phyloP scores from a whole-genome alignment of 345 rosid genomes.

The Eucalyptus regnans region DNA sequence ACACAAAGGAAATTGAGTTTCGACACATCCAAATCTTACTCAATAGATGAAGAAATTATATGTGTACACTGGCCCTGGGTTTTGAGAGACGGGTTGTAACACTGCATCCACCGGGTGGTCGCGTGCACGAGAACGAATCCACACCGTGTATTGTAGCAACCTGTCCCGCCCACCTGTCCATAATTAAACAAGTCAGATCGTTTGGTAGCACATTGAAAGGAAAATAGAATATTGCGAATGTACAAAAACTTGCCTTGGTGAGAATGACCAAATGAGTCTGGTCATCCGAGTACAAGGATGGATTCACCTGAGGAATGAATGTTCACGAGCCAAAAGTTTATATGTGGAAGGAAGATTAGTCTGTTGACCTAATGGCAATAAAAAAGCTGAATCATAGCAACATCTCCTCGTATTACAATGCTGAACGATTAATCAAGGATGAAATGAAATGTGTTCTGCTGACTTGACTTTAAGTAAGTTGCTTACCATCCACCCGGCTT shows the following conservation, averaged over 20 bases:
- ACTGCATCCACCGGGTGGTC: background rate
- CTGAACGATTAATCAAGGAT: background rate
- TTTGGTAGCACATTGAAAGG: background rate
- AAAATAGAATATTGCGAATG: background rate
- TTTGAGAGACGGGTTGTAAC: background rate
- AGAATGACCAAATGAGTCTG: background rate
- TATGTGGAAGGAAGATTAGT: too few species aligned
- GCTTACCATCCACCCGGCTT: conserved; percentile 2
- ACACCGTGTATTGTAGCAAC: background rate
- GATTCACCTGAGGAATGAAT: background rate
- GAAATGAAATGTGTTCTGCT: background rate
- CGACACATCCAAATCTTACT: background rate
- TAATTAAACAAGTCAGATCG: too few species aligned
- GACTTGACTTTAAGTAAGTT: background rate
- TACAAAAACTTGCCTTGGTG: background rate
- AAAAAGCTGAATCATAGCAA: background rate
- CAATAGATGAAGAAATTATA: background rate
- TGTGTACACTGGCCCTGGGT: background rate
- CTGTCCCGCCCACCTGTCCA: background rate
- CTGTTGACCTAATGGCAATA: background rate
- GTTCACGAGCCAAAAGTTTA: background rate
- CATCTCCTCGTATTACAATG: background rate
- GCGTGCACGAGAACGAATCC: background rate
- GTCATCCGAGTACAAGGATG: background rate
- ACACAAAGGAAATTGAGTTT: background rate